Evolutionary conservation across 2,329 filamentous ascomycete species (phyloP).

Genomic region (Colletotrichum falcatum): DNA sequence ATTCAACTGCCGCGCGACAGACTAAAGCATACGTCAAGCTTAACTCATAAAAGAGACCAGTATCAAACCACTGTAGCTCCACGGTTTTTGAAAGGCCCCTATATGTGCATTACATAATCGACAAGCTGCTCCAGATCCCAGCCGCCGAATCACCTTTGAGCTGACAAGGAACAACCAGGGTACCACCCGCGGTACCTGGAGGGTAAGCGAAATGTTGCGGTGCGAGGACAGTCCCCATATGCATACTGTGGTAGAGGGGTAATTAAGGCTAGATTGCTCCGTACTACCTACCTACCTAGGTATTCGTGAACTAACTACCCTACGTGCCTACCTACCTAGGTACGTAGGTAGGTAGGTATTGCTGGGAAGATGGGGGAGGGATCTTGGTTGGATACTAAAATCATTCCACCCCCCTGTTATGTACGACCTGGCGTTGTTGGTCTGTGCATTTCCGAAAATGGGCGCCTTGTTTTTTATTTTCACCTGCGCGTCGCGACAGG

Average conservation of each 20-base stretch:
- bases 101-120: neutral
- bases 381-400: slow-evolving; percentile 9
- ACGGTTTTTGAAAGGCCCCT: neutral
- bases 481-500: slow-evolving; percentile 18
- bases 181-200: neutral
- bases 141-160: neutral
- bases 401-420: neutral
- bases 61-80: no score
- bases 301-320: no score
- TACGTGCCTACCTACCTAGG: no score
- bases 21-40: neutral
- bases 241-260: neutral
- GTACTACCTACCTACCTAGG: no score
- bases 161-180: neutral
- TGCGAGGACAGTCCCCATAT: neutral
- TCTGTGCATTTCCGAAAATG: slow-evolving; percentile 30
- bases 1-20: neutral
- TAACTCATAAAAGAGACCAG: neutral
- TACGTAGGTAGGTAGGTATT: no score
- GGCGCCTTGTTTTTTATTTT: slow-evolving; percentile 17
- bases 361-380: neutral
- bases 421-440: neutral
- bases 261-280: no score
- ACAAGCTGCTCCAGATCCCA: neutral
- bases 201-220: neutral